These are phyloP conservation scores for Phytophthora tubulina DNA, from an alignment of 352 stramenopile genomes.

Conservation along the genomic window DNA sequence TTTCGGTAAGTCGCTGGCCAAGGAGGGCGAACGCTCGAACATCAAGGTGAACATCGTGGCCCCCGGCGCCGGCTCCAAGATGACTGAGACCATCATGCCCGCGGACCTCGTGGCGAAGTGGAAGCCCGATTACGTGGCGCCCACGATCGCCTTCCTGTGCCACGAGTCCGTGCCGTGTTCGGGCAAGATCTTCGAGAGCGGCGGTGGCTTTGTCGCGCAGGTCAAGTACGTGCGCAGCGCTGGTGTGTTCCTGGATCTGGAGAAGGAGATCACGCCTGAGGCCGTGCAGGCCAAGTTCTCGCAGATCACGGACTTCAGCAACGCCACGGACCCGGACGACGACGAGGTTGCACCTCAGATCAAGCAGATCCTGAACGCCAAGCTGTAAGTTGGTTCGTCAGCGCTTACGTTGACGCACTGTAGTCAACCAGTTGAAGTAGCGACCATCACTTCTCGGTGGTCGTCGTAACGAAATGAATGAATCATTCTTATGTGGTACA, in stretches of 20 bases:
- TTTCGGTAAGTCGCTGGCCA: conserved; percentile 92
- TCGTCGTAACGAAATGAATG: conserved; percentile 41
- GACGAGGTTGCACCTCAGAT: conserved; percentile 84
- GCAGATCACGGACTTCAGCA: conserved; percentile 81
- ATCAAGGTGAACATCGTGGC: conserved; percentile 93
- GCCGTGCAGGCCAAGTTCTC: conserved; percentile 80
- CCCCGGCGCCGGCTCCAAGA: conserved; percentile 85
- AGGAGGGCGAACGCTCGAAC: conserved; percentile 83
- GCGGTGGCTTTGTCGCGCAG: conserved; percentile 84
- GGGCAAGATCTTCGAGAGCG: conserved; percentile 88
- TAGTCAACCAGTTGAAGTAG: conserved; percentile 9
- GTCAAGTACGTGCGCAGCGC: conserved; percentile 84
- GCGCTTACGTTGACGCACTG: background rate
- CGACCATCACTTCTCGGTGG: conserved; percentile 16
- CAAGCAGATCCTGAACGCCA: conserved; percentile 80
- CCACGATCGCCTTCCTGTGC: conserved; percentile 86
- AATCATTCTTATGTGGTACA: conserved; percentile 23
- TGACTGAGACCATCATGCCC: conserved; percentile 90
- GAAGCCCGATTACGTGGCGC: conserved; percentile 91
- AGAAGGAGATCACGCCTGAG: conserved; percentile 80
- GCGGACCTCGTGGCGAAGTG: conserved; percentile 83
- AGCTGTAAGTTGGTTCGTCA: conserved; percentile 57
- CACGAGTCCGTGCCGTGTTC: conserved; percentile 83
- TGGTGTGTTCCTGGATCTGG: conserved; percentile 75
- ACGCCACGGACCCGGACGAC: conserved; percentile 78